Evolutionary conservation across 2,329 filamentous ascomycete genomes (phyloP).

Genomic region (Epichloe coenophiala): DNA sequence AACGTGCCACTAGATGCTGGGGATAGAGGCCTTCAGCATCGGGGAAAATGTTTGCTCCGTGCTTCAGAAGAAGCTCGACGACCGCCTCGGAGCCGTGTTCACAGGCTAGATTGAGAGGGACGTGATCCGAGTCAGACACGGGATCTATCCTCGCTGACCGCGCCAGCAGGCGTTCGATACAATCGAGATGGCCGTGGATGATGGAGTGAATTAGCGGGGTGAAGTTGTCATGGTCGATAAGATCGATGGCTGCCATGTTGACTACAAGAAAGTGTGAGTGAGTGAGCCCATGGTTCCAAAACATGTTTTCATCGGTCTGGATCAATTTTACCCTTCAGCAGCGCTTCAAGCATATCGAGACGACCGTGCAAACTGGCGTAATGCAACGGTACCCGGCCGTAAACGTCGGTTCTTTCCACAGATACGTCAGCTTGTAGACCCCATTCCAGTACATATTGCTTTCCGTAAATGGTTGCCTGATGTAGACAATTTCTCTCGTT

Average conservation of each 20-base stretch:
- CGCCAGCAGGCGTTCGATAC: slow-evolving; percentile 64
- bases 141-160: slow-evolving; percentile 78
- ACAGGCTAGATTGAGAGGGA: slow-evolving; percentile 87
- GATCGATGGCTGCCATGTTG: slow-evolving; percentile 63
- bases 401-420: slow-evolving; percentile 74
- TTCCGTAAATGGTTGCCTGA: slow-evolving; percentile 90
- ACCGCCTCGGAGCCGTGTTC: slow-evolving; percentile 81
- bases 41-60: slow-evolving; percentile 70
- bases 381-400: slow-evolving; percentile 83
- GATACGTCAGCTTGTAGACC: slow-evolving; percentile 66
- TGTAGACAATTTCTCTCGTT: slow-evolving; percentile 95
- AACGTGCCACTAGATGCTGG: slow-evolving; percentile 90
- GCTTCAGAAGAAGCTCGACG: slow-evolving; percentile 69
- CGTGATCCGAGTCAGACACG: slow-evolving; percentile 75
- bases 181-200: slow-evolving; percentile 70
- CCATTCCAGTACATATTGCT: slow-evolving; percentile 60
- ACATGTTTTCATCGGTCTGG: no score
- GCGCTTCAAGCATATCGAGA: slow-evolving; percentile 64
- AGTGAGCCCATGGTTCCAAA: not conserved
- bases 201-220: slow-evolving; percentile 92
- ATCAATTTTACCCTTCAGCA: slow-evolving; percentile 46
- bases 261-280: slow-evolving; percentile 24
- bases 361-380: slow-evolving; percentile 94
- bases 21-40: slow-evolving; percentile 94
- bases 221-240: slow-evolving; percentile 93